Conservation (phyloP, 495 filamentous ascomycete species). For the Xylaria palmicola region DNA sequence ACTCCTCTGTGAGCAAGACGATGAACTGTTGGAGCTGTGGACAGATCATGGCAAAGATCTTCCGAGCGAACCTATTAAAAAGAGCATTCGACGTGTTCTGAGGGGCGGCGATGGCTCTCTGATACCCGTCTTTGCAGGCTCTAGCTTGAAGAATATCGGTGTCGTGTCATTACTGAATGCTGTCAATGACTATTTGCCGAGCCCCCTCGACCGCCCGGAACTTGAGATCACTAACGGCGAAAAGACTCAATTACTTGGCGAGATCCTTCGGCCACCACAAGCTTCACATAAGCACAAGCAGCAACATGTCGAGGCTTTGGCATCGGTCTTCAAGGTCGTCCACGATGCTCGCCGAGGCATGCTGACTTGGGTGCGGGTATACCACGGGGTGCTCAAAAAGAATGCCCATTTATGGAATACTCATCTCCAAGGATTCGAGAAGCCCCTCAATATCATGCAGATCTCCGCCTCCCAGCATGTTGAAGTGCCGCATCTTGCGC, state of each 20-base stretch:
- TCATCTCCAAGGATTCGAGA: constrained; percentile 77
- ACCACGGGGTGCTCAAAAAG: constrained; percentile 75
- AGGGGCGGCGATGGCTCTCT: constrained; percentile 61
- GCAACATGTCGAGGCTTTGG: constrained; percentile 65
- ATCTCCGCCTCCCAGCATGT: constrained; percentile 91
- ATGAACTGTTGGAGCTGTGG: constrained; percentile 78
- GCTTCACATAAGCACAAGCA: constrained; percentile 48
- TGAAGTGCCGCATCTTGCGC: constrained; percentile 73
- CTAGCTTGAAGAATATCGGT: constrained; percentile 90
- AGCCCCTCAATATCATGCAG: constrained; percentile 75
- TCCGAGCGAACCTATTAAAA: constrained; percentile 60
- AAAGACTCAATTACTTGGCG: constrained; percentile 49
- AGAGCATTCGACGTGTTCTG: constrained; percentile 71
- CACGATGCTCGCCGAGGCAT: constrained; percentile 82
- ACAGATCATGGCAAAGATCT: constrained; percentile 73
- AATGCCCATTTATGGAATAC: constrained; percentile 83
- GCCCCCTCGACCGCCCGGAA: constrained; percentile 73
- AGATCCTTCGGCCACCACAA: constrained; percentile 47
- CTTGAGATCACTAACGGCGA: constrained; percentile 69
- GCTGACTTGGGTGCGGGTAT: constrained; percentile 89
- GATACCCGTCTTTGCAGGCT: constrained; percentile 86
- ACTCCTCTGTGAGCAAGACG: constrained; percentile 81
- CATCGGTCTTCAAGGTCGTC: constrained; percentile 95
- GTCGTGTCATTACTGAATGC: constrained; percentile 92
- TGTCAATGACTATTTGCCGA: constrained; percentile 81